Evolutionary conservation across 805 yeast species (phyloP), one percentile per base, ranked within the genome.

Genomic region (Kuraishia hungarica): DNA sequence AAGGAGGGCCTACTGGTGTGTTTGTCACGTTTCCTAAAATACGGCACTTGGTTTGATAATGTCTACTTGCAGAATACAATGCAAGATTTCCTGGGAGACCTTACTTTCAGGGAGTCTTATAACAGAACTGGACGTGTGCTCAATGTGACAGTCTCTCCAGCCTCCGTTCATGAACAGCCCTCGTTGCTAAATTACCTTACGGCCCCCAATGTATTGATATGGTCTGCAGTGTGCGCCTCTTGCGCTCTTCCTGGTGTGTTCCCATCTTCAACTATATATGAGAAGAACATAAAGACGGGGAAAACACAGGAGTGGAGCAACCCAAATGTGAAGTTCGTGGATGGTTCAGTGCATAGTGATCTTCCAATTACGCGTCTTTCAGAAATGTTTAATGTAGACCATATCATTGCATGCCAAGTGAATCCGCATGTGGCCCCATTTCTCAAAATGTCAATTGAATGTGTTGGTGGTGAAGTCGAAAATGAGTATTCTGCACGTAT

Each of bases 371-470:
- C 96, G 1, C 79, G 97, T 61, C 74, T 94, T 22, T 86, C 96
- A 21, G 99, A 94, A 66, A 91, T 94, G 97, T 94, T 94, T 68
- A 93, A 94, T 64, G 97, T 94, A 29, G 96, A 94, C 67, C 97
- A 94, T 68, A 92, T 94, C 58, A 91, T 94, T 61, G 99, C 97
- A 0, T 93, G 96, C 51, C 99, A 94, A 67, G 99, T 94, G 1
- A 94, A 94, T 65, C 96, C 97, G 0, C 99, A 94, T 67, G 96
- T 94, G 17, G 89, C 88, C 2, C 99, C 99, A 0, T 79, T 93
- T 53, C 74, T 94, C 61, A 84, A 83, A 60, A 72, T 84, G 54
- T 83, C 91, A 0, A 77, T 84, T 2, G 81, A 84, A 21, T 80
- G 83, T 65, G 83, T 83, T 21, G 91, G 90, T 13, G 89, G 89